Conservation (phyloP, 805 yeast genomes). For the Myxozyma lipomycoides region DNA sequence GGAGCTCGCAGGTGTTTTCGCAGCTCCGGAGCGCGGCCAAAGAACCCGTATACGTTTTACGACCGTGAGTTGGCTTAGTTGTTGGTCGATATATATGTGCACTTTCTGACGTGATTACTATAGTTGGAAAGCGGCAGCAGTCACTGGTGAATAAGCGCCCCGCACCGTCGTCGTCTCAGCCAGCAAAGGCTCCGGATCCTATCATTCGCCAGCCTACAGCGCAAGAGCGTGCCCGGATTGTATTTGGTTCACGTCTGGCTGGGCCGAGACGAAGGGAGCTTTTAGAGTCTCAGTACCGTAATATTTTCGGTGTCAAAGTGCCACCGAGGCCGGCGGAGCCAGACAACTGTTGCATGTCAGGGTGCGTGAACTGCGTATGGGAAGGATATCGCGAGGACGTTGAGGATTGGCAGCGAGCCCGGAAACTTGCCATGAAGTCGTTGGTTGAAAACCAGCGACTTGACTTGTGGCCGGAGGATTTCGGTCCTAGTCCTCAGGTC, state of each 20-base stretch:
- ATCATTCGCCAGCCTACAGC: slow-evolving; percentile 11
- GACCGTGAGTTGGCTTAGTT: slow-evolving; percentile 17
- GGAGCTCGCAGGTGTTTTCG: too few species aligned
- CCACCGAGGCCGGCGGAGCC: slow-evolving; percentile 87
- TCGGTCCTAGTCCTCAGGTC: slow-evolving; percentile 50
- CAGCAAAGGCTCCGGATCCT: slow-evolving; percentile 2
- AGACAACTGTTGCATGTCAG: slow-evolving; percentile 96
- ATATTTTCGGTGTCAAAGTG: slow-evolving; percentile 57
- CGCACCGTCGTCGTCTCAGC: background rate
- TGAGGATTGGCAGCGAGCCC: slow-evolving; percentile 66
- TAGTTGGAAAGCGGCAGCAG: background rate
- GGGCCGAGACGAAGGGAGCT: slow-evolving; percentile 19
- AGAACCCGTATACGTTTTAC: slow-evolving; percentile 16
- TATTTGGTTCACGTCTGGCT: slow-evolving; percentile 28
- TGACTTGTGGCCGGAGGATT: slow-evolving; percentile 60
- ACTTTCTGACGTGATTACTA: too few species aligned
- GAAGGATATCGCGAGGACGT: slow-evolving; percentile 84
- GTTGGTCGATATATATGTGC: too few species aligned
- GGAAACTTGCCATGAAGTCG: slow-evolving; percentile 56
- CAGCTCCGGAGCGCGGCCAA: too few species aligned
- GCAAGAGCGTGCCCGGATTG: slow-evolving; percentile 25
- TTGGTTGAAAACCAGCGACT: slow-evolving; percentile 39
- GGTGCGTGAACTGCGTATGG: slow-evolving; percentile 97
- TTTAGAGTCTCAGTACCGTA: slow-evolving; percentile 17
- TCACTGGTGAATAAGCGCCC: background rate